Base-by-base conservation (phyloP, 306 rosid genomes). In the Prunus fruticosa region DNA sequence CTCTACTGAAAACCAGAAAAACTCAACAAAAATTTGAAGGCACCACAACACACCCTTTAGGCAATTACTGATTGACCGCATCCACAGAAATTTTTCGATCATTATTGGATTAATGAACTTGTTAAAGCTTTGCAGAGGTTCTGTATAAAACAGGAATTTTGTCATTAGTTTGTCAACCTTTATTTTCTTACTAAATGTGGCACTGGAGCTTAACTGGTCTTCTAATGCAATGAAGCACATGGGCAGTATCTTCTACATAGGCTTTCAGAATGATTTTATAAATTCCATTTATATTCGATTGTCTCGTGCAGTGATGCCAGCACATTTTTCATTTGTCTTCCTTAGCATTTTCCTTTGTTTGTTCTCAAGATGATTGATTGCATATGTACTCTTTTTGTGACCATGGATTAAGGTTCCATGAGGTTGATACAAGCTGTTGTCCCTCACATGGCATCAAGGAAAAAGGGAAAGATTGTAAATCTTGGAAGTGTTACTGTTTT, bases 391-490 rank as follows among this genome's bases (percentile, higher is more conserved):
- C 20, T 32, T 50, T 7, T 43, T 3, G 22, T 34, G 49, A 45
- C 5, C 61, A 22, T 27, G 30, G 41, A 25, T 64, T 82, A 92
- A 92, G 98, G 97, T 83, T 60, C 93, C 28, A 71, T 95, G 83
- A 91, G 98, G 82, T 82, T 95, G 91, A 83, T 92, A 79, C 98
- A 95, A 84, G 89, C 96, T 45, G 93, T 89, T 78, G 85, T 87
- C 78, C 98, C 97, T 79, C 96, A 90, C 80, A 95, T 92, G 98
- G 93, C 91, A 15, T 71, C 83, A 28, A 82, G 91, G 81, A 82
- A 82, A 69, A 82, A 76, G 60, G 98, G 98, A 11, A 95, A 89
- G 86, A 90, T 92, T 64, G 96, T 88, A 25, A 92, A 95, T 72
- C 5, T 95, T 19, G 96, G 97, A 38, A 95, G 98, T 73, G 85